These are phyloP conservation scores for Vaccinium macrocarpon DNA, from an alignment of 148 eudicot species.

Conservation along the genomic window DNA sequence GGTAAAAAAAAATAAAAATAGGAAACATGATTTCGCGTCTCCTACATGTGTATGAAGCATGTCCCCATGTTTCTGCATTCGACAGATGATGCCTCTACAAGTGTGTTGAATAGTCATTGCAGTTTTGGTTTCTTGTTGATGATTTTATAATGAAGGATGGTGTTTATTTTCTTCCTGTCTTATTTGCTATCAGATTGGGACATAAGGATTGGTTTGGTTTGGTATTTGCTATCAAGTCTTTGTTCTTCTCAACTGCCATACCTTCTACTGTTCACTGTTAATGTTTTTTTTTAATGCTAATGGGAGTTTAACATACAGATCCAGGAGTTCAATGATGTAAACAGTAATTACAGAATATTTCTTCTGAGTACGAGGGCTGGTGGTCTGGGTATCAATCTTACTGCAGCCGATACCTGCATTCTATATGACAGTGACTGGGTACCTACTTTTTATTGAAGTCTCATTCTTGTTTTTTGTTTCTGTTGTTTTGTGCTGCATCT, in stretches of 20 bases:
- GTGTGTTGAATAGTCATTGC: background rate
- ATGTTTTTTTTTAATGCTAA: background rate
- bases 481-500: background rate
- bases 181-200: background rate
- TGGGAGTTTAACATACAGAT: slow-evolving; percentile 47
- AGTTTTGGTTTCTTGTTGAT: background rate
- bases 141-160: background rate
- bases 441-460: slow-evolving; percentile 10
- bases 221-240: background rate
- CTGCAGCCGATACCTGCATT: slow-evolving; percentile 94
- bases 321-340: slow-evolving; percentile 70
- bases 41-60: background rate
- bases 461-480: background rate
- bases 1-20: background rate
- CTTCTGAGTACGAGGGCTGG: slow-evolving; percentile 97
- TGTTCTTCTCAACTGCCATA: background rate
- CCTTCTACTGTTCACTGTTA: background rate
- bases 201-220: no score
- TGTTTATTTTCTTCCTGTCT: background rate
- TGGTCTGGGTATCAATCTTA: slow-evolving; percentile 94
- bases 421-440: slow-evolving; percentile 99
- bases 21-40: background rate
- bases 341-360: slow-evolving; percentile 65
- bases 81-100: background rate
- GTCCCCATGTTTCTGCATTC: background rate